Evolutionary conservation across 345 rosid species (phyloP), one percentile per base, ranked within the genome.

Genomic region (Schrenkiella parvula): DNA sequence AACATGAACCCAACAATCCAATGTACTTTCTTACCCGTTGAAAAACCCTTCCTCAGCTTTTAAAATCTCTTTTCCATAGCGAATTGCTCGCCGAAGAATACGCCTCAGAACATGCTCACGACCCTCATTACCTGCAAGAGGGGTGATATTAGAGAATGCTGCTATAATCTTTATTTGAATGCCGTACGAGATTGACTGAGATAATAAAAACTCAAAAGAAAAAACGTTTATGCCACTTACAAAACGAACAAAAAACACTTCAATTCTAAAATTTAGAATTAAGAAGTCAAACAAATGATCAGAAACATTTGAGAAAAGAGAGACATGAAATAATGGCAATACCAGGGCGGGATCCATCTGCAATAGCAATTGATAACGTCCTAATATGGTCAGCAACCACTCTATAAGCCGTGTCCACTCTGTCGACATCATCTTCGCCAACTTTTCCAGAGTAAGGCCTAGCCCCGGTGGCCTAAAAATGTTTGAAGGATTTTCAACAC

Each of bases 301-400:
- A 6, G 17, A 43, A 15, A 43, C 48, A 2, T n/a, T n/a, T n/a
- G n/a, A n/a, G n/a, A n/a, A n/a, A n/a, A n/a, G n/a, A n/a, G 39
- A 47, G 44, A 47, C 22, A 14, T 31, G 22, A 32, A 22, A 48
- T 13, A 13, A 11, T 23, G 51, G 69, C 28, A 50, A 48, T 75
- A 91, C 97, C 97, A 80, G 97, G 97, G 64, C 89, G 82, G 78
- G 93, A 88, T 67, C 93, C 96, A 77, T 91, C 97, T 64, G 93
- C 96, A 71, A 91, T 91, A 22, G 96, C 96, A 83, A 91, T 81
- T 8, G 96, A 89, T 21, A 89, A 73, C 52, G 97, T 91, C 72
- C 96, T 87, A 38, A 89, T 87, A 66, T 91, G 96, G 72, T 91
- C 96, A 46, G 91, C 96, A n/a, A 91, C 89, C 65, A 91, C 97